Base-by-base conservation (phyloP, 2,329 filamentous ascomycete genomes). In the Dryadomyces sulphureus region DNA sequence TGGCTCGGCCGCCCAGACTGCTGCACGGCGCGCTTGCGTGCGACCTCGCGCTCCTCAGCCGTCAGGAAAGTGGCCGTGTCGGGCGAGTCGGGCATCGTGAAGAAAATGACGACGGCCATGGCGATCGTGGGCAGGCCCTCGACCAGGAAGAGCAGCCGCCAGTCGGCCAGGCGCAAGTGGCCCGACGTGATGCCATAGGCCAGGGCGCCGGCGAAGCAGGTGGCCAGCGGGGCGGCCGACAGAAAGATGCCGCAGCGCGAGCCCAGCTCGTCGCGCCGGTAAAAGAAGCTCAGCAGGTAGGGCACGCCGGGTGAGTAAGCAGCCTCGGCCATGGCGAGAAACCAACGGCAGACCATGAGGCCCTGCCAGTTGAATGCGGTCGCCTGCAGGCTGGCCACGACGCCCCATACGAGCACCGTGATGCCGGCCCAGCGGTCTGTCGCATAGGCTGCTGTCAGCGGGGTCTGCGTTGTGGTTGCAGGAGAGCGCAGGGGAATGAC, bases 181-280 rank as follows among this genome's bases (percentile, higher is more conserved):
- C 73, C 71, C 24, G 73, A 72, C 8, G 77, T 77, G 56, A 84
- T 81, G 5, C 70, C 75, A 48, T 77, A 81, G 1, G 77, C 78
- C 6, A 81, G 63, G 3, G 76, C 78, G 2, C 79, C 58, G 0
- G 79, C 77, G 54, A 84, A 83, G 0, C 73, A 77, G 49, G 77
- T 82, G 11, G 80, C 79, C 25, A 84, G 64, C 1, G 80, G 79
- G 0, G 79, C 77, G 11, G 60, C 81, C 0, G 79, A 80, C 46
- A 89, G 71, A 59, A 85, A 84, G 6, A 88, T 63, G 9, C 81
- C 83, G 16, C 76, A 81, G 22, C 84, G 69, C 48, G 84, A 71
- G 1, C 82, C 84, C 9, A 89, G 65, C 55, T 89, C 84, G 17
- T 61, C 54, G 5, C 69, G 55, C 7, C 62, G 58, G 48, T 70